Evolutionary conservation across 768 basidiomycete genomes (phyloP).

Genomic region (Lenzites betulinus): DNA sequence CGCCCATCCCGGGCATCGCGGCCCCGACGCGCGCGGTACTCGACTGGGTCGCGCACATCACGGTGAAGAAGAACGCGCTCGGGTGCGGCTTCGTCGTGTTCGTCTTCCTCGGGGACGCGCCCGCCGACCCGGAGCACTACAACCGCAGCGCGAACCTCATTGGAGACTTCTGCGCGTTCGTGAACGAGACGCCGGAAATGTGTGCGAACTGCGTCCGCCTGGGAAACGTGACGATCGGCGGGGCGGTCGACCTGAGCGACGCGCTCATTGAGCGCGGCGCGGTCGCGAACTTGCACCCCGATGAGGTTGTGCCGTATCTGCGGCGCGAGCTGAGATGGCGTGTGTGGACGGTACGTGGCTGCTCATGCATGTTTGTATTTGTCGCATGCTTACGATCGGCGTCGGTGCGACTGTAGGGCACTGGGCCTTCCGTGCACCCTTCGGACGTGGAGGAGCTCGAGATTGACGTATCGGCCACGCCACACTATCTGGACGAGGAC

Average conservation of each 20-base stretch:
- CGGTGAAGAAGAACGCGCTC: slow-evolving; percentile 45
- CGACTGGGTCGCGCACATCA: slow-evolving; percentile 47
- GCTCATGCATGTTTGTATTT: not conserved
- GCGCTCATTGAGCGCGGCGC: not conserved
- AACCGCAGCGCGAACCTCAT: slow-evolving; percentile 29
- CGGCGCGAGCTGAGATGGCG: not conserved
- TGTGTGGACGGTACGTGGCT: not conserved
- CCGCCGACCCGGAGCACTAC: slow-evolving; percentile 34
- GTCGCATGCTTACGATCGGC: not conserved
- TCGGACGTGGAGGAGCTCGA: not conserved
- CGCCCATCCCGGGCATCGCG: not conserved
- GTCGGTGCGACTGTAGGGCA: not conserved
- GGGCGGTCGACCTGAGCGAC: not conserved
- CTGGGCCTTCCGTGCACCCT: not conserved
- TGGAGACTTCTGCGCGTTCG: slow-evolving; percentile 47
- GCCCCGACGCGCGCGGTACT: not conserved
- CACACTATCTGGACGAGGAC: not conserved
- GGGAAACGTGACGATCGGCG: slow-evolving; percentile 2
- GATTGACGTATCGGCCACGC: not conserved
- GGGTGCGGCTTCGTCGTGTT: slow-evolving; percentile 43
- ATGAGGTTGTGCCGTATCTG: not conserved
- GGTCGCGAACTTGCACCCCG: not conserved
- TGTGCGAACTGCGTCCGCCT: slow-evolving; percentile 41
- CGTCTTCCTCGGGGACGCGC: slow-evolving; percentile 49
- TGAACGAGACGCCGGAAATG: slow-evolving; percentile 32